Percentiles rank a stretch among this genome's conserved stretches.
phyloP scores from a whole-genome alignment of 768 basidiomycete genomes.

The Pleurotus platypus region DNA sequence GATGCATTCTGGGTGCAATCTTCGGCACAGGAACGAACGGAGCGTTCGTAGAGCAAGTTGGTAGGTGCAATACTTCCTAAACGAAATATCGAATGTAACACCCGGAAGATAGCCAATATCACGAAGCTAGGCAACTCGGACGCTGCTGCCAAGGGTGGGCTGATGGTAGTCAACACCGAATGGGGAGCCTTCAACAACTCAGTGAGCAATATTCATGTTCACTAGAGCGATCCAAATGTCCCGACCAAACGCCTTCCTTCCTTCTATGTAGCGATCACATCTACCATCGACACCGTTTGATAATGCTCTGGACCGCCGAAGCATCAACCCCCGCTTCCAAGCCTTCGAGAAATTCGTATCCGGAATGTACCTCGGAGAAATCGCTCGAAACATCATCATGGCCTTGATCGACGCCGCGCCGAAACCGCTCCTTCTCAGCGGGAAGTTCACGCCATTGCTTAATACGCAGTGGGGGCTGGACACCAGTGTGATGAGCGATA shows the following conservation, averaged over 20 bases:
- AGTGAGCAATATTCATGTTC: constrained; percentile 37
- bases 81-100: neutral
- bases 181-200: constrained; percentile 98
- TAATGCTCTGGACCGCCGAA: constrained; percentile 87
- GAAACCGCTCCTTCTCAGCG: constrained; percentile 71
- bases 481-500: constrained; percentile 84
- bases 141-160: constrained; percentile 55
- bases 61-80: constrained; percentile 24
- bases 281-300: constrained; percentile 90
- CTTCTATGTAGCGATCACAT: constrained; percentile 55
- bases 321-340: constrained; percentile 90
- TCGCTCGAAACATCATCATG: constrained; percentile 81
- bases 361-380: constrained; percentile 98
- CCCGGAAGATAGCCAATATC: constrained; percentile 52
- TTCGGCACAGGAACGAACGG: constrained; percentile 99
- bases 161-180: constrained; percentile 96
- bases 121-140: constrained; percentile 72
- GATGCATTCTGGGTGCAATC: constrained; percentile 85
- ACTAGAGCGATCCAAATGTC: neutral
- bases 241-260: constrained; percentile 2
- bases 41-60: constrained; percentile 87
- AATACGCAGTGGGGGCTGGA: constrained; percentile 96
- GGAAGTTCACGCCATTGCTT: constrained; percentile 64
- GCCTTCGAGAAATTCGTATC: constrained; percentile 98
- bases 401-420: constrained; percentile 78